Percentiles rank a stretch among this genome's conserved stretches.
Evolutionary conservation across 2,329 filamentous ascomycete species (phyloP).

Genomic region (Penicillium sp.): DNA sequence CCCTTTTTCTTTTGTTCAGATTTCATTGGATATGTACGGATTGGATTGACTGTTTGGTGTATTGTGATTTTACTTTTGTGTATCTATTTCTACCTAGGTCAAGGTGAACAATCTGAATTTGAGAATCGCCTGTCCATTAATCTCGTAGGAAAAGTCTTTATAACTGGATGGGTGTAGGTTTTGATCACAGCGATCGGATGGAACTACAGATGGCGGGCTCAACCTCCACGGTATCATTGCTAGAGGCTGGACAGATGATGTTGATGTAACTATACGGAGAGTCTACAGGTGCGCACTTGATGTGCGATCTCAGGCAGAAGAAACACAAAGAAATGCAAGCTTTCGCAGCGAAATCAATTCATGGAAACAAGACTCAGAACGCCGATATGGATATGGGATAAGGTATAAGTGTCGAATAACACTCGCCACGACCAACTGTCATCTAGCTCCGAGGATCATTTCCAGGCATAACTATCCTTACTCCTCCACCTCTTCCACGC

Average conservation of each 20-base stretch:
- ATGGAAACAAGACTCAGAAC: background rate
- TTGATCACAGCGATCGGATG: no score
- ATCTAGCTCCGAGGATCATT: slow-evolving; percentile 1
- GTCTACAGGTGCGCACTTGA: no score
- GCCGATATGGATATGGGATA: slow-evolving; percentile 1
- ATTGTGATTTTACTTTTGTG: slow-evolving; percentile 1
- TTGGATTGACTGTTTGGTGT: slow-evolving; percentile 10
- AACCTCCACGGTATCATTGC: no score
- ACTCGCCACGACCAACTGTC: background rate
- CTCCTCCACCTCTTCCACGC: slow-evolving; percentile 47
- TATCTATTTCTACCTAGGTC: no score
- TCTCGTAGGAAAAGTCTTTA: background rate
- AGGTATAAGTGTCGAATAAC: background rate
- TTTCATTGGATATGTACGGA: slow-evolving; percentile 10
- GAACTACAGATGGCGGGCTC: background rate
- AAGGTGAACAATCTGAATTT: no score
- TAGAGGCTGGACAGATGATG: no score
- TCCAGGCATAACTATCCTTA: slow-evolving; percentile 23
- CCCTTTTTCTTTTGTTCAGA: slow-evolving; percentile 5
- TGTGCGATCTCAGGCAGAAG: background rate
- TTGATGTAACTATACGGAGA: background rate
- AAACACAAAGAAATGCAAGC: background rate
- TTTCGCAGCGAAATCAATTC: slow-evolving; percentile 1
- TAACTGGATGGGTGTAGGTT: background rate
- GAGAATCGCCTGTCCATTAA: background rate